Conservation (phyloP, 371 early-diverging fungal genomes). For the Synchytrium microbalum region DNA sequence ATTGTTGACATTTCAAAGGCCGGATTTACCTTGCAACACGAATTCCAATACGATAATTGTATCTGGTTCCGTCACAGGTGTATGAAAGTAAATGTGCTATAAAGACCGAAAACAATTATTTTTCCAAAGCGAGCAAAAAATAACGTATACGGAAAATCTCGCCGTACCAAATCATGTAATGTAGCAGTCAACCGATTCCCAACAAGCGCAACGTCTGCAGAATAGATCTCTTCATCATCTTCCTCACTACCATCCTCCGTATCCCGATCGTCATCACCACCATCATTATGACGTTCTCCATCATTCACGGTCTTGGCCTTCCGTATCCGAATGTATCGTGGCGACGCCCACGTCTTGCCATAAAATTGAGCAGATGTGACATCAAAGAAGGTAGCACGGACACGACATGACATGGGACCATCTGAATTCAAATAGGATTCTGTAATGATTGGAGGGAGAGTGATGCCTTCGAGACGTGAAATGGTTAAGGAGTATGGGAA, state of each 20-base stretch:
- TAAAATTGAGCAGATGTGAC: constrained; percentile 24
- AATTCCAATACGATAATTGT: constrained; percentile 32
- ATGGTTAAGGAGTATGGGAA: neutral
- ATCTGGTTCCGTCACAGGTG: constrained; percentile 19
- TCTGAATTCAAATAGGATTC: constrained; percentile 3
- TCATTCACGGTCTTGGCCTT: constrained; percentile 5
- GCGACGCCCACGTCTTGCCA: constrained; percentile 32
- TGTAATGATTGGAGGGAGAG: neutral
- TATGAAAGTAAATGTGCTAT: constrained; percentile 21
- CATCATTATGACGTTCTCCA: neutral
- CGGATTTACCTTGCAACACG: constrained; percentile 19
- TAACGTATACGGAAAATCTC: neutral
- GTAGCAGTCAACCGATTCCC: neutral
- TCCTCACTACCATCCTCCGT: constrained; percentile 12
- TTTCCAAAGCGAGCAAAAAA: too few species aligned
- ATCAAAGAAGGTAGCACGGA: constrained; percentile 31
- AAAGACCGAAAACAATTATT: neutral
- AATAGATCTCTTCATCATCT: constrained; percentile 6
- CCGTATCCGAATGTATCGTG: neutral
- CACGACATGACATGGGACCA: constrained; percentile 2
- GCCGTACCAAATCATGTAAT: neutral
- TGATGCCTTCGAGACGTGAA: neutral
- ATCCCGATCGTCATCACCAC: neutral
- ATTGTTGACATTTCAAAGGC: constrained; percentile 2
- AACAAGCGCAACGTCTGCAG: neutral